Evolutionary conservation across 208 protist species (phyloP), one percentile per base, ranked within the genome.

Genomic region (Willaertia magna): DNA sequence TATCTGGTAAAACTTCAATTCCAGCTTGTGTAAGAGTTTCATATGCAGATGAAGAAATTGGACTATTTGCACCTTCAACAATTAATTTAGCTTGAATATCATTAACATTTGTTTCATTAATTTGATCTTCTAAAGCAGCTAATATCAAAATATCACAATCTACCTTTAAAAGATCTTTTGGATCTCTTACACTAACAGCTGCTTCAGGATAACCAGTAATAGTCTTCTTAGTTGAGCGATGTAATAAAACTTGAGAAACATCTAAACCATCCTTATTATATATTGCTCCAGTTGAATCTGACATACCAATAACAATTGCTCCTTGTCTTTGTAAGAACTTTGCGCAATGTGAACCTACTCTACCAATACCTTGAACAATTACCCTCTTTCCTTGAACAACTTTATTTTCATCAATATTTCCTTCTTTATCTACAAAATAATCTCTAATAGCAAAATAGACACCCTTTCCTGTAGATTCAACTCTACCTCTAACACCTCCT

Each of bases 51-150:
- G 93, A 88, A 46, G 94, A 94, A 44, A 88, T 88, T 52, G 94
- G 94, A 74, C 93, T 93, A 87, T 96, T 96, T 61, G 94, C 94
- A 83, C 91, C 93, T 85, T 94, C 92, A 67, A 84, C 92, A 85
- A 94, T 91, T 49, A 93, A 79, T 86, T 95, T 93, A 49, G 91
- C 91, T 88, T 93, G 88, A 79, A 96, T 92, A 22, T 92, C 59
- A 22, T 74, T n/a, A 16, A 87, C 89, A 79, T 95, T 96, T 59
- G 52, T 78, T 49, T 74, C 86, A 89, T 89, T 87, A 59, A 96
- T 94, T 79, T 91, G 87, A 40, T 89, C 87, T 86, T 95, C 93
- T 0, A 92, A 49, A 22, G 93, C 93, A 48, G 94, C 93, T 30
- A 92, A 93, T 20, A 96, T 90, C 52, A 96, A 88, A 48, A 95